Evolutionary conservation across 805 yeast species (phyloP), one percentile per base, ranked within the genome.

Genomic region (Pichia kluyveri): DNA sequence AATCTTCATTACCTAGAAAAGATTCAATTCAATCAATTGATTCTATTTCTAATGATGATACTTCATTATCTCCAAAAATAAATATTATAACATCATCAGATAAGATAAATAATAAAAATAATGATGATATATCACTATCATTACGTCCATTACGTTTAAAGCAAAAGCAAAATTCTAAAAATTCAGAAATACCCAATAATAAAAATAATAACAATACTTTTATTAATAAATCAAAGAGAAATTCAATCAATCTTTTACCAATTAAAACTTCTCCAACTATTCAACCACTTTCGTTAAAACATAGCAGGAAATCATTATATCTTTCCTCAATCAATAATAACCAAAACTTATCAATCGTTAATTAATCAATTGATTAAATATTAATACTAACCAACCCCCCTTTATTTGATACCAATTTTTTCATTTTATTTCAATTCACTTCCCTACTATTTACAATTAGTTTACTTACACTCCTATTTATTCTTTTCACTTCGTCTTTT

Each of bases 1-100:
- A 63, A 39, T 57, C 70, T 2, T 55, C 65, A 17, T 10, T 44
- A 14, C 48, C 51, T 23, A 41, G 51, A 26, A 44, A 48, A 44
- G 48, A 48, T 39, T 48, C 47, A 5, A 19, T 41, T 15, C 45
- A 48, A 31, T 48, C 51, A n/a, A 40, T 43, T 5, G 41, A 30
- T 14, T 46, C 49, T 17, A 30, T 18, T 12, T 31, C 41, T 34
- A 26, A 30, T 5, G 32, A 28, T 14, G 17, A 47, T 8, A 31
- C 47, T 19, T 5, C 36, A 4, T 6, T 34, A 34, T 18, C 19
- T 39, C 26, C 19, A 28, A 38, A 28, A 31, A 26, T 9, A 31
- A 38, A 8, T 10, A 14, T 8, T 15, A 5, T 15, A 10, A 2
- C 17, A 2, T 14, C 40, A 34, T n/a, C 18, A 31, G 2, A 38